A percentile compares a stretch with the other conserved stretches of the same genome.
phyloP scores from a whole-genome alignment of 1,284 basidiomycete species.

The Vanrija sp. region DNA sequence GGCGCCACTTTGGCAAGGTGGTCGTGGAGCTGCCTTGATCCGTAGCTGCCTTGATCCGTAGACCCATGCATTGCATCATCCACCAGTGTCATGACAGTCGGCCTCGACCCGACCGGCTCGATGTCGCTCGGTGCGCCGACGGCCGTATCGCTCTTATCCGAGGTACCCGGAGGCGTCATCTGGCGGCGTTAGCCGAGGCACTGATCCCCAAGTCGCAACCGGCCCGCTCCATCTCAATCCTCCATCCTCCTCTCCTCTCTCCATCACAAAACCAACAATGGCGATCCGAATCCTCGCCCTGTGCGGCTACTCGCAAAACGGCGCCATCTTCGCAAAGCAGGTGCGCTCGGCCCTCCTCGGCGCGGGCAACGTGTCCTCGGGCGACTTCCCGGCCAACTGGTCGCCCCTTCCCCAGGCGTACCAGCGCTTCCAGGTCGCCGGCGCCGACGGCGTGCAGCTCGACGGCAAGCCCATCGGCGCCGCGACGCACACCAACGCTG shows the following conservation, averaged over 20 bases:
- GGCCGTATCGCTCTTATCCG: neutral
- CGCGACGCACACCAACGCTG: neutral
- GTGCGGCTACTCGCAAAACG: constrained; percentile 74
- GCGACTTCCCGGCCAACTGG: neutral
- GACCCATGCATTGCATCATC: no score
- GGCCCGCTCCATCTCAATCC: neutral
- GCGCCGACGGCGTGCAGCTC: neutral
- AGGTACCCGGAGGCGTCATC: neutral
- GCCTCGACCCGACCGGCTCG: neutral
- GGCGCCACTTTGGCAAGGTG: constrained; percentile 44
- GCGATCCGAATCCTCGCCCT: constrained; percentile 20
- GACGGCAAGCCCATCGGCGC: neutral
- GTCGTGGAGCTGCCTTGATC: constrained; percentile 27
- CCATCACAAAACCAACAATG: neutral
- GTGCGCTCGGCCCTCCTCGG: constrained; percentile 49
- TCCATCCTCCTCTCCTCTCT: no score
- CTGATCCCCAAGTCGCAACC: neutral
- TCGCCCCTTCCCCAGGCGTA: neutral
- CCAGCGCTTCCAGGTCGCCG: neutral
- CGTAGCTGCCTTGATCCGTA: neutral
- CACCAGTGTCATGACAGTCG: neutral
- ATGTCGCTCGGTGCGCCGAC: neutral
- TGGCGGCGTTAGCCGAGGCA: neutral
- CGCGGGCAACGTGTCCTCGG: no score
- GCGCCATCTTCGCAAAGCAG: constrained; percentile 69